Evolutionary conservation across 208 protist species (phyloP).

Genomic region (Tritrichomonas foetus): DNA sequence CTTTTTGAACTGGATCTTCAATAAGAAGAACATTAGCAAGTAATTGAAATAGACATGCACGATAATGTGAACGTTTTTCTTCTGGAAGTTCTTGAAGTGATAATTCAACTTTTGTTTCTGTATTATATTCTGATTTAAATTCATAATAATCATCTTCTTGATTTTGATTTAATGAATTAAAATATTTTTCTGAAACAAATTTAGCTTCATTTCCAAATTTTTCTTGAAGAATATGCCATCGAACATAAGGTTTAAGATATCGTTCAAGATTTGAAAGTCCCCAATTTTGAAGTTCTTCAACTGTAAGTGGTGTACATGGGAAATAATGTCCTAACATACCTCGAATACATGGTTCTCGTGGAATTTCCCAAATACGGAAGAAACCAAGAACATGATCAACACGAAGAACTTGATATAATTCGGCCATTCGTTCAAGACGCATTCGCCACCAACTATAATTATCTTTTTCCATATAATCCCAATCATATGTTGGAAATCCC

Average conservation of each 20-base stretch:
- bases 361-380: background rate
- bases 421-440: background rate
- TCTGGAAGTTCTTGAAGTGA: background rate
- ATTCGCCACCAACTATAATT: background rate
- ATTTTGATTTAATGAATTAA: background rate
- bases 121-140: slow-evolving; percentile 11
- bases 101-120: background rate
- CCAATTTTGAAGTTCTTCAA: background rate
- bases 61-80: background rate
- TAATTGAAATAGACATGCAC: background rate
- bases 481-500: too few species aligned
- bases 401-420: background rate
- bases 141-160: background rate
- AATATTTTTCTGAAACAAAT: background rate
- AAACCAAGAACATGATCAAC: slow-evolving; percentile 1
- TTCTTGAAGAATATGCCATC: background rate
- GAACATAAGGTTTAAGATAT: background rate
- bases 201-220: background rate
- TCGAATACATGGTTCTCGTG: background rate
- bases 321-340: background rate
- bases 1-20: background rate
- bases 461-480: too few species aligned
- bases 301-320: background rate
- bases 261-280: background rate
- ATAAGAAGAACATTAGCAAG: background rate